Percentiles rank a stretch among this genome's conserved stretches.
These are phyloP conservation scores for Lasiodiplodia hormozganensis DNA, from an alignment of 2,329 filamentous ascomycete genomes.

Conservation along the genomic window DNA sequence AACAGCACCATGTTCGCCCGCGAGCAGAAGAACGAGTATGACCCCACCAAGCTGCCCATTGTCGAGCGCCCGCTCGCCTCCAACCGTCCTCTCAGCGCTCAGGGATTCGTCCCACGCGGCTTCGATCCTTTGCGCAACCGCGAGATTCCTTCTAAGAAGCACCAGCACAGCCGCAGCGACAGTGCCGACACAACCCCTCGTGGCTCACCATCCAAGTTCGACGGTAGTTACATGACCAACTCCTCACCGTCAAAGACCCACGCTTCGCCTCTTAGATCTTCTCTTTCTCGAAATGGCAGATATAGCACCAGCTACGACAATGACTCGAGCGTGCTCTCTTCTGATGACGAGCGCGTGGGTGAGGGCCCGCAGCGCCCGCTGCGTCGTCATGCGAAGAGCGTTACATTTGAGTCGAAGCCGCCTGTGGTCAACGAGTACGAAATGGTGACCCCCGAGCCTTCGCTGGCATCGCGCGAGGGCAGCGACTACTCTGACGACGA, in stretches of 20 bases:
- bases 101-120: slow-evolving; percentile 69
- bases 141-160: slow-evolving; percentile 36
- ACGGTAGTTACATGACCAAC: slow-evolving; percentile 53
- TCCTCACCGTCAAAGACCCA: slow-evolving; percentile 36
- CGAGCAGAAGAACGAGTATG: slow-evolving; percentile 91
- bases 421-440: slow-evolving; percentile 98
- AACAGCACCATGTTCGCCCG: slow-evolving; percentile 97
- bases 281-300: slow-evolving; percentile 71
- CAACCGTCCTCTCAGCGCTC: slow-evolving; percentile 63
- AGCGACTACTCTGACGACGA: slow-evolving; percentile 83
- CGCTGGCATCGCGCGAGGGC: slow-evolving; percentile 87
- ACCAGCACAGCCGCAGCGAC: slow-evolving; percentile 55
- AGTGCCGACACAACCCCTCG: slow-evolving; percentile 68
- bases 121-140: slow-evolving; percentile 53
- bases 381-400: slow-evolving; percentile 90
- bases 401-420: slow-evolving; percentile 93
- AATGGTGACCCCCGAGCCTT: slow-evolving; percentile 96
- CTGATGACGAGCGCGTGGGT: slow-evolving; percentile 63
- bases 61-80: slow-evolving; percentile 82
- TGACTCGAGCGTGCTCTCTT: slow-evolving; percentile 45
- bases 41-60: slow-evolving; percentile 76
- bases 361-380: slow-evolving; percentile 66
- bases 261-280: slow-evolving; percentile 86
- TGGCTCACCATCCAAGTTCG: slow-evolving; percentile 66
- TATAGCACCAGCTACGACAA: slow-evolving; percentile 52